phyloP scores from a whole-genome alignment of 108 stramenopile species.

The Cyclostephanos invisitatus region DNA sequence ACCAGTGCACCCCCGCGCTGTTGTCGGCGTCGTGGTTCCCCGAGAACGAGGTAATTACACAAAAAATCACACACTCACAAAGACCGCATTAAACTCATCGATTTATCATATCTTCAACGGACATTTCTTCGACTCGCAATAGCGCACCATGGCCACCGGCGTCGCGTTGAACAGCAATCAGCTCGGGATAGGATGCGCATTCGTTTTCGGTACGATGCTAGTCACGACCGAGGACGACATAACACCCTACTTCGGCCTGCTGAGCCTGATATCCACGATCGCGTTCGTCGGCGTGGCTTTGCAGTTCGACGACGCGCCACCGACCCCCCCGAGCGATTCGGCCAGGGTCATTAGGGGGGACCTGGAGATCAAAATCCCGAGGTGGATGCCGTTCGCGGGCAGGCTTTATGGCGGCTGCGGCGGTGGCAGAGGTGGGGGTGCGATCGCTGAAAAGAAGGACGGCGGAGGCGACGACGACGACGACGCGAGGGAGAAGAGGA shows the following conservation, averaged over 20 bases:
- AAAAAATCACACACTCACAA: too few species aligned
- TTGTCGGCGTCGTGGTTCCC: constrained; percentile 90
- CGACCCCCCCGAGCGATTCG: constrained; percentile 83
- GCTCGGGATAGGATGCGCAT: constrained; percentile 87
- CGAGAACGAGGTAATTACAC: too few species aligned
- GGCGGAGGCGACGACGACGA: background rate
- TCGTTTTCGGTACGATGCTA: constrained; percentile 81
- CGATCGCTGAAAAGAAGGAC: background rate
- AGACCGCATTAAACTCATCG: too few species aligned
- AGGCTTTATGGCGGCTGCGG: constrained; percentile 6
- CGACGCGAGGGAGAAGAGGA: constrained; percentile 3
- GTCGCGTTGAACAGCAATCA: constrained; percentile 90
- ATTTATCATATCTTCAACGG: too few species aligned
- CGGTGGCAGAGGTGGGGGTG: background rate
- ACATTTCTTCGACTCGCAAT: too few species aligned
- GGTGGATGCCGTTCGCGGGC: background rate
- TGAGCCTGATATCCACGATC: constrained; percentile 70
- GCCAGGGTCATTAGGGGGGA: constrained; percentile 74
- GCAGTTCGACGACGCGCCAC: constrained; percentile 91
- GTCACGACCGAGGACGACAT: constrained; percentile 75
- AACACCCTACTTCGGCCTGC: constrained; percentile 74
- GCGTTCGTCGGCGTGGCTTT: constrained; percentile 75
- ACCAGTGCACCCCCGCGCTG: constrained; percentile 89
- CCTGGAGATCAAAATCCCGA: constrained; percentile 67
- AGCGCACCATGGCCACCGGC: constrained; percentile 90